phyloP scores from a whole-genome alignment of 768 basidiomycete species.

The Podaxis sp. region DNA sequence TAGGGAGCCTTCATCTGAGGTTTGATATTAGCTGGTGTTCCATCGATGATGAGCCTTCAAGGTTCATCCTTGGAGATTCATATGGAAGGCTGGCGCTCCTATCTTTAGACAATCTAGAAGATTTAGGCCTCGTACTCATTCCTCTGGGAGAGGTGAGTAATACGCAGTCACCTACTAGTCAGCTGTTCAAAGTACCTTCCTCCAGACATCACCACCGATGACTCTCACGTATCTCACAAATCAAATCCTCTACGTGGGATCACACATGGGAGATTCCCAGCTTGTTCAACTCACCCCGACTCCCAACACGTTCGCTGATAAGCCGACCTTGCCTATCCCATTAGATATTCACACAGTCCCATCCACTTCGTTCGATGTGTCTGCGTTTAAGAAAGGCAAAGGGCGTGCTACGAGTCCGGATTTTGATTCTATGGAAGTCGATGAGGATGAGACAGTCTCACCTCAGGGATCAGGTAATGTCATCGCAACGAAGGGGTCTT shows the following conservation, averaged over 20 bases:
- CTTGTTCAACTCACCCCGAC: slow-evolving; percentile 58
- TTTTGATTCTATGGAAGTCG: slow-evolving; percentile 28
- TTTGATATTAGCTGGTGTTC: slow-evolving; percentile 45
- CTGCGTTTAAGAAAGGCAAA: slow-evolving; percentile 31
- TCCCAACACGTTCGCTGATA: slow-evolving; percentile 39
- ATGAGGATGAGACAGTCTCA: slow-evolving; percentile 23
- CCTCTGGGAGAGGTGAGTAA: slow-evolving; percentile 70
- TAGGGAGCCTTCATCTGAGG: not conserved
- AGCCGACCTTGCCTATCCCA: slow-evolving; percentile 54
- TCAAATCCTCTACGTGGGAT: slow-evolving; percentile 75
- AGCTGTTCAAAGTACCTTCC: slow-evolving; percentile 7
- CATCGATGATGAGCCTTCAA: slow-evolving; percentile 43
- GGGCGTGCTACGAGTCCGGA: slow-evolving; percentile 39
- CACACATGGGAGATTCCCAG: slow-evolving; percentile 81
- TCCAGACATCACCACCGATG: slow-evolving; percentile 68
- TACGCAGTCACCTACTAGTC: not conserved
- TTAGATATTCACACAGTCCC: slow-evolving; percentile 42
- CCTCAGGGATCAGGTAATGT: slow-evolving; percentile 40
- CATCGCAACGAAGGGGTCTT: slow-evolving; percentile 52
- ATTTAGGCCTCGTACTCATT: slow-evolving; percentile 48
- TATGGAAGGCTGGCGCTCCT: slow-evolving; percentile 73
- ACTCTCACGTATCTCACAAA: slow-evolving; percentile 71
- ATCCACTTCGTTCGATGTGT: slow-evolving; percentile 30
- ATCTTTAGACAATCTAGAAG: slow-evolving; percentile 45
- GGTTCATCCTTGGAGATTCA: slow-evolving; percentile 65